A percentile compares a stretch with the other conserved stretches of the same genome.
Evolutionary conservation across 805 yeast species (phyloP).

Genomic region (Metschnikowia aberdeeniae): DNA sequence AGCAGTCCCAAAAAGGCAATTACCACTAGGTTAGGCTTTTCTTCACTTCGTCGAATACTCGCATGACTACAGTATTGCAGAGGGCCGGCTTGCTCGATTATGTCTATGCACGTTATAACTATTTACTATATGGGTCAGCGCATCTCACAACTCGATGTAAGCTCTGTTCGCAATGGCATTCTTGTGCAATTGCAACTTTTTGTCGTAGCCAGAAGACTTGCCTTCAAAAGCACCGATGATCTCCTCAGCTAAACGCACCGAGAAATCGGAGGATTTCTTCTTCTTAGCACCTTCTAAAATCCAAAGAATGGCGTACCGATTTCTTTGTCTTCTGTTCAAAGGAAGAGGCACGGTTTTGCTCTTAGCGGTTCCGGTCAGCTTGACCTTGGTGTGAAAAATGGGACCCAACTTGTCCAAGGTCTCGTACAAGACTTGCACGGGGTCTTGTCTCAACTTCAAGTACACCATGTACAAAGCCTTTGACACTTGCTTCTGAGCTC

Average conservation of each 20-base stretch:
- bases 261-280: conserved; percentile 72
- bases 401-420: conserved; percentile 84
- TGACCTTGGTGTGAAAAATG: conserved; percentile 68
- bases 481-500: conserved; percentile 68
- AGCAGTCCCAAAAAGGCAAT: too few species aligned
- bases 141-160: conserved; percentile 44
- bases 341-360: conserved; percentile 79
- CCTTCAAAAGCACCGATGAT: conserved; percentile 74
- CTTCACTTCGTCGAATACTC: too few species aligned
- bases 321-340: conserved; percentile 73
- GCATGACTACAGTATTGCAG: too few species aligned
- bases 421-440: conserved; percentile 68
- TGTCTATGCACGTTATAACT: conserved; percentile 1
- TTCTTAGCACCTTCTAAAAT: conserved; percentile 78
- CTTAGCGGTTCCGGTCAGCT: conserved; percentile 83
- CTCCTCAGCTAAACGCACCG: conserved; percentile 91
- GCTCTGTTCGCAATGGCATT: conserved; percentile 87
- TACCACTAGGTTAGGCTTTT: too few species aligned
- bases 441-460: conserved; percentile 71
- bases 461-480: conserved; percentile 78
- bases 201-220: conserved; percentile 77
- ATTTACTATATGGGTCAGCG: neutral
- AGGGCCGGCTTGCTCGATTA: too few species aligned
- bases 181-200: conserved; percentile 77
- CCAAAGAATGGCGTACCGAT: conserved; percentile 87